Percentiles rank a stretch among this genome's conserved stretches.
Evolutionary conservation across 108 stramenopile species (phyloP).

Genomic region (Fragilariopsis cylindrus): DNA sequence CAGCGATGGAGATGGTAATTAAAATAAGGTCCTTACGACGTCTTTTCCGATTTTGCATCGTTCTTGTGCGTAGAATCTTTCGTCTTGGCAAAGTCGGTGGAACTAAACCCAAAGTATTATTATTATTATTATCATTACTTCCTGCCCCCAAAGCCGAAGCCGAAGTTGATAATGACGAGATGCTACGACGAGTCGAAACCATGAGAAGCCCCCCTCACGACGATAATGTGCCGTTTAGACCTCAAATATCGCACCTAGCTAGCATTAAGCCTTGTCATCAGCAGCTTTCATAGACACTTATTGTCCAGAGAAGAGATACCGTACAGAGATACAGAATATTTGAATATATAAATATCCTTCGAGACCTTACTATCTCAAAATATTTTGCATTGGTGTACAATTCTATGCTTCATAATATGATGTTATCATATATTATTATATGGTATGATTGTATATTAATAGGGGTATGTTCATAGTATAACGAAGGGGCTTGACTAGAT

Average conservation of each 20-base stretch:
- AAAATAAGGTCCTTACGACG: not conserved
- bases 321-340: no score
- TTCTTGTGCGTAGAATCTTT: not conserved
- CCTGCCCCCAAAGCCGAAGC: not conserved
- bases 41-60: not conserved
- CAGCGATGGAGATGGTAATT: not conserved
- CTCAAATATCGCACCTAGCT: not conserved
- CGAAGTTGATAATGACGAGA: not conserved
- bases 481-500: no score
- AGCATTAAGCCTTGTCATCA: no score
- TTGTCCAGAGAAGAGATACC: no score
- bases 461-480: no score
- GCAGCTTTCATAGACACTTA: no score
- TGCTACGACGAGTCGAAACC: not conserved
- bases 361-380: no score
- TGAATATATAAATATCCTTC: no score
- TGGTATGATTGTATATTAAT: no score
- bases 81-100: not conserved
- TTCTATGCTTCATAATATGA: no score
- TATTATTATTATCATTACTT: not conserved
- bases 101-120: not conserved
- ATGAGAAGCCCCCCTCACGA: slow-evolving; percentile 2
- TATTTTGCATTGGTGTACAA: no score
- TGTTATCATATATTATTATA: no score
- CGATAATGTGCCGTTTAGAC: not conserved